Evolutionary conservation across 495 filamentous ascomycete genomes (phyloP).

Genomic region (Hyaloscypha hepaticicola): DNA sequence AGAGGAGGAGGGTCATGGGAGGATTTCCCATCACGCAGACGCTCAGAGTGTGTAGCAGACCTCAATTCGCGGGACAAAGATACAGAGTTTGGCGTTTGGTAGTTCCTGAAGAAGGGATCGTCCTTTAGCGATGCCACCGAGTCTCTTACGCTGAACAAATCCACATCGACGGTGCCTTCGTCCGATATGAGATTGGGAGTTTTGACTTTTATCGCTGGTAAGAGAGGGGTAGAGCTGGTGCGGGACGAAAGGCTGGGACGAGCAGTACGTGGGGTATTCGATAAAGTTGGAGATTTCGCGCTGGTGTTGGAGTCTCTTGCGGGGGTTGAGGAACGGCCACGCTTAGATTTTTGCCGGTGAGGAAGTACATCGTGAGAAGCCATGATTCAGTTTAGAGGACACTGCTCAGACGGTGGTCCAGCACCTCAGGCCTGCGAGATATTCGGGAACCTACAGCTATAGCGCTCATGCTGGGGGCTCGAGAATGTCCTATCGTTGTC

Average conservation of each 20-base stretch:
- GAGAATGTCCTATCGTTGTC: neutral
- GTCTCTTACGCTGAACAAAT: slow-evolving; percentile 36
- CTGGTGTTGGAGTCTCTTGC: slow-evolving; percentile 3
- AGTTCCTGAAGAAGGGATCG: slow-evolving; percentile 47
- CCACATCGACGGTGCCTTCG: slow-evolving; percentile 11
- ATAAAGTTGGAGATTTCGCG: slow-evolving; percentile 9
- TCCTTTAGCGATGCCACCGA: slow-evolving; percentile 45
- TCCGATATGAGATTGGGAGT: slow-evolving; percentile 1
- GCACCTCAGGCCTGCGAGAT: slow-evolving; percentile 17
- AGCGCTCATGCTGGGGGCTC: slow-evolving; percentile 12
- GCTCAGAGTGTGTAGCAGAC: slow-evolving; percentile 22
- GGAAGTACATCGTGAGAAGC: slow-evolving; percentile 14
- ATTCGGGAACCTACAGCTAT: slow-evolving; percentile 15
- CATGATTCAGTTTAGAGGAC: neutral
- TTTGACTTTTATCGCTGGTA: slow-evolving; percentile 10
- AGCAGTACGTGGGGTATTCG: slow-evolving; percentile 18
- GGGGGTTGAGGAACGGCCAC: slow-evolving; percentile 17
- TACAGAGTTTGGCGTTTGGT: slow-evolving; percentile 34
- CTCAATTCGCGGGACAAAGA: slow-evolving; percentile 29
- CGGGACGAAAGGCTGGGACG: slow-evolving; percentile 20
- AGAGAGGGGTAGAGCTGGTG: slow-evolving; percentile 18
- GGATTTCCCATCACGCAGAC: slow-evolving; percentile 8
- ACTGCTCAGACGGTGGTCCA: slow-evolving; percentile 1
- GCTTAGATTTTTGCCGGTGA: slow-evolving; percentile 20
- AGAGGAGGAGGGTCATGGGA: slow-evolving; percentile 8